A percentile compares a stretch with the other conserved stretches of the same genome.
phyloP scores from a whole-genome alignment of 495 filamentous ascomycete genomes.

The Darksidea phi region DNA sequence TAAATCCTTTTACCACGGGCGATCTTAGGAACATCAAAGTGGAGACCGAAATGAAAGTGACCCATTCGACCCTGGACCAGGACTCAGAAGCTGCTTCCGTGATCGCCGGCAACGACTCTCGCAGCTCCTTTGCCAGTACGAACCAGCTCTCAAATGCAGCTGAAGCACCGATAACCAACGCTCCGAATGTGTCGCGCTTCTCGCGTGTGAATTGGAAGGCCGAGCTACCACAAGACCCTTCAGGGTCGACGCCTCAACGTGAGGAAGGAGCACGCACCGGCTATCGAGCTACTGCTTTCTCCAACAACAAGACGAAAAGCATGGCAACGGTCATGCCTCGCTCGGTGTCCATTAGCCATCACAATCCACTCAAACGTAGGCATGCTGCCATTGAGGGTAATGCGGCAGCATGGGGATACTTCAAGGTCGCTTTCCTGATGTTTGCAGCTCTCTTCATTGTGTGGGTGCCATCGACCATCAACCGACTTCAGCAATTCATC shows the following conservation, averaged over 20 bases:
- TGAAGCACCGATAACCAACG: background rate
- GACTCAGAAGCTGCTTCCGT: slow-evolving; percentile 8
- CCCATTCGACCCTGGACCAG: slow-evolving; percentile 37
- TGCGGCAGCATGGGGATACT: slow-evolving; percentile 70
- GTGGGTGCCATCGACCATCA: slow-evolving; percentile 81
- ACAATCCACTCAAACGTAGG: slow-evolving; percentile 5
- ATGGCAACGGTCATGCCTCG: background rate
- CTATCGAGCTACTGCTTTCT: slow-evolving; percentile 16
- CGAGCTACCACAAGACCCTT: too few species aligned
- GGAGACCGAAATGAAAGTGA: slow-evolving; percentile 58
- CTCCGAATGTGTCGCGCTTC: slow-evolving; percentile 1
- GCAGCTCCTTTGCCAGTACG: slow-evolving; percentile 28
- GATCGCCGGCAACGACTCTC: slow-evolving; percentile 16
- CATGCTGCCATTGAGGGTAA: slow-evolving; percentile 34
- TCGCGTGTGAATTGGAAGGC: slow-evolving; percentile 15
- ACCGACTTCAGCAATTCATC: slow-evolving; percentile 69
- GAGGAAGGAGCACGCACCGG: background rate
- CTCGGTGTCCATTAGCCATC: background rate
- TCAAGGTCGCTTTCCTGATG: slow-evolving; percentile 82
- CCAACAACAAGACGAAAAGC: background rate
- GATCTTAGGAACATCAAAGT: slow-evolving; percentile 43
- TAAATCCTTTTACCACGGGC: slow-evolving; percentile 51
- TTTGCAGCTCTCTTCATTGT: slow-evolving; percentile 78
- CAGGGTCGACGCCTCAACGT: too few species aligned
- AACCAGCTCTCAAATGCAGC: slow-evolving; percentile 4